Evolutionary conservation across 805 yeast genomes (phyloP).

Genomic region (Wickerhamomyces chambardii): DNA sequence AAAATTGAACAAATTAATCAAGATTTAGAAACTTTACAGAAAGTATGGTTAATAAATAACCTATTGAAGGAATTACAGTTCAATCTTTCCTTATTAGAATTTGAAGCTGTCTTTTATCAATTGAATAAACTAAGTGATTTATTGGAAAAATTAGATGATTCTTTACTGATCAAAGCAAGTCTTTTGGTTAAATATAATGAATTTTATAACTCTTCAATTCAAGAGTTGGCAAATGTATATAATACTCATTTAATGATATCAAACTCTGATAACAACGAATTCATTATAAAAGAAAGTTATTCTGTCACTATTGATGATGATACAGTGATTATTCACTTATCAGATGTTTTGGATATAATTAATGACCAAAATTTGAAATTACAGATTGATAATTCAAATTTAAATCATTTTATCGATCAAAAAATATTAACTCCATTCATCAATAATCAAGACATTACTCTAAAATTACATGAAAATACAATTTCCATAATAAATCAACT

Average conservation of each 20-base stretch:
- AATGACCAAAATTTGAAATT: slow-evolving; percentile 2
- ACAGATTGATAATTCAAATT: slow-evolving; percentile 4
- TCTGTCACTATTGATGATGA: slow-evolving; percentile 5
- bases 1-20: slow-evolving; percentile 6
- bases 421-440: slow-evolving; percentile 6
- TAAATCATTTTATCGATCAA: slow-evolving; percentile 9
- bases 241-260: slow-evolving; percentile 4
- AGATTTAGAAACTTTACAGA: slow-evolving; percentile 11
- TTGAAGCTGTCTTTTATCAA: slow-evolving; percentile 13
- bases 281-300: too few relatives aligned
- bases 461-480: slow-evolving; percentile 3
- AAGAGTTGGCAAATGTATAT: slow-evolving; percentile 7
- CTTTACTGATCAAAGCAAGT: neutral
- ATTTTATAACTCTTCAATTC: slow-evolving; percentile 2
- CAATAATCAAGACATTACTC: neutral
- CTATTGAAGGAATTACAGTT: slow-evolving; percentile 15
- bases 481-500: slow-evolving; percentile 2
- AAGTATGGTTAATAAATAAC: slow-evolving; percentile 14
- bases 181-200: slow-evolving; percentile 1
- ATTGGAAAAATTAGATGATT: neutral
- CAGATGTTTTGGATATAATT: slow-evolving; percentile 6
- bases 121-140: slow-evolving; percentile 10
- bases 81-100: slow-evolving; percentile 14
- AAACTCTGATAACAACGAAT: too few relatives aligned
- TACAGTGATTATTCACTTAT: slow-evolving; percentile 3